These are phyloP conservation scores for Nothomitra cinnamomea DNA, from an alignment of 2,329 filamentous ascomycete genomes.

Conservation along the genomic window DNA sequence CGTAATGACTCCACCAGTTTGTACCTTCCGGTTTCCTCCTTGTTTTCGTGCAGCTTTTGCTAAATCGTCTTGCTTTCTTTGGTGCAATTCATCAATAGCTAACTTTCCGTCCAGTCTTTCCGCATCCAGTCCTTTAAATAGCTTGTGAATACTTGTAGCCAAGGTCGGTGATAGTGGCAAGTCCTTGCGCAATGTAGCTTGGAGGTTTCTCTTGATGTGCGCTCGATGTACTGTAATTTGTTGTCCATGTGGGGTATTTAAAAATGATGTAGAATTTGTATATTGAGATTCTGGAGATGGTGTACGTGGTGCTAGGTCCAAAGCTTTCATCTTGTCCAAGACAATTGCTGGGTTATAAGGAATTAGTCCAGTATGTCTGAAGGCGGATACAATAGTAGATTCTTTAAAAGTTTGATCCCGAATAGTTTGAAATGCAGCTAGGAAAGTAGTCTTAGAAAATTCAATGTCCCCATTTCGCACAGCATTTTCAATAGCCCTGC, in stretches of 20 bases:
- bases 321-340: constrained; percentile 6
- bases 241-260: neutral
- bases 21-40: neutral
- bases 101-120: neutral
- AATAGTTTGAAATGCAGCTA: constrained; percentile 6
- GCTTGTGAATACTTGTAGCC: neutral
- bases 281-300: neutral
- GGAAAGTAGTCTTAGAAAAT: constrained; percentile 9
- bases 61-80: neutral
- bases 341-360: constrained; percentile 7
- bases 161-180: neutral
- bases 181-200: neutral
- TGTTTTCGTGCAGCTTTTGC: neutral
- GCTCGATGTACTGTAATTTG: neutral
- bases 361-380: constrained; percentile 5
- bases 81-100: neutral
- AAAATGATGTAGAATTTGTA: neutral
- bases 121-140: neutral
- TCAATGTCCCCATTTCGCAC: constrained; percentile 7
- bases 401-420: constrained; percentile 8
- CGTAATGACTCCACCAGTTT: neutral
- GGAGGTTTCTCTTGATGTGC: neutral
- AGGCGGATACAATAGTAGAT: constrained; percentile 6
- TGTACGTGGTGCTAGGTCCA: neutral
- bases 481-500: constrained; percentile 8